Conservation (phyloP, 176 grass and related monocot species). For the Dactylis glomerata region DNA sequence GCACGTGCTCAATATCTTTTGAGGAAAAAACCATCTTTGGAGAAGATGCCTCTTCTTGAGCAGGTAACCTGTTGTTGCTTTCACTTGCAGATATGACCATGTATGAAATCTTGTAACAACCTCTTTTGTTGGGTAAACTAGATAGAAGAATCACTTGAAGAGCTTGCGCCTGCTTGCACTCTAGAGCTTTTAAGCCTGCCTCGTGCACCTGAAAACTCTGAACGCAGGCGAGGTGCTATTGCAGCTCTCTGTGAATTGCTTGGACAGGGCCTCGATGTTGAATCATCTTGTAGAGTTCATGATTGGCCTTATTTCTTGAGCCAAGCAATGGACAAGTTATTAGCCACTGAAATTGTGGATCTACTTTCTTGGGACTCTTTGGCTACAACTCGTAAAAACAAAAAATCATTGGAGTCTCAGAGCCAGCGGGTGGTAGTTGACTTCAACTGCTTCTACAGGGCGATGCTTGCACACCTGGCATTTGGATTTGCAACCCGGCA, state of each 20-base stretch:
- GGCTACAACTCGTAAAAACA: conserved; percentile 78
- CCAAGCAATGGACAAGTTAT: conserved; percentile 73
- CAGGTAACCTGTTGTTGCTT: conserved; percentile 54
- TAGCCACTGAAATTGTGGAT: conserved; percentile 83
- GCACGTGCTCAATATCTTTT: conserved; percentile 88
- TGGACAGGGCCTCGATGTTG: conserved; percentile 88
- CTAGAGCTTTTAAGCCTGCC: conserved; percentile 70
- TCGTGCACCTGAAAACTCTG: conserved; percentile 64
- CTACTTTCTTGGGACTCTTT: conserved; percentile 91
- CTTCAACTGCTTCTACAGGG: conserved; percentile 76
- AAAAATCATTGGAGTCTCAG: conserved; percentile 83
- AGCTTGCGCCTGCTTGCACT: conserved; percentile 96
- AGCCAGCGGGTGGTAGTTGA: conserved; percentile 80
- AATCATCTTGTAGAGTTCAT: conserved; percentile 80
- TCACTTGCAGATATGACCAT: conserved; percentile 10
- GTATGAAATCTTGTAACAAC: conserved; percentile 13
- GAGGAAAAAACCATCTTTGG: conserved; percentile 78
- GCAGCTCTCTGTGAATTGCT: conserved; percentile 86
- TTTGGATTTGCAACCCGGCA: conserved; percentile 80
- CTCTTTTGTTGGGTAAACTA: conserved; percentile 45
- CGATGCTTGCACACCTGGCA: conserved; percentile 76
- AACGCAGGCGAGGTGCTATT: conserved; percentile 83
- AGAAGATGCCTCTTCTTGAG: conserved; percentile 81
- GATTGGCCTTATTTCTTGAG: conserved; percentile 90
- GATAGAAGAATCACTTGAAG: conserved; percentile 99